Conservation (phyloP, 306 rosid species). For the Casuarina equisetifolia region DNA sequence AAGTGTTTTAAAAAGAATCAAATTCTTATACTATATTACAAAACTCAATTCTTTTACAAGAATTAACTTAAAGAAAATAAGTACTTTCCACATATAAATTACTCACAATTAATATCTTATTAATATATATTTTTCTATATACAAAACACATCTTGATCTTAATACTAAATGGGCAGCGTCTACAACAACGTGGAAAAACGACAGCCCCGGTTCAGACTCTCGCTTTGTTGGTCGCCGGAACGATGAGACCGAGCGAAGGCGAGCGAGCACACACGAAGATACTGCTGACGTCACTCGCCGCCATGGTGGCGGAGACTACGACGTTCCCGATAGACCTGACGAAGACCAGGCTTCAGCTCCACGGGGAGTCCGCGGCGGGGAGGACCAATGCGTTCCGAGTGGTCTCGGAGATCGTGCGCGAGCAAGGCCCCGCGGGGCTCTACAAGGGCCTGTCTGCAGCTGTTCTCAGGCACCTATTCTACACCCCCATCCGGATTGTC, state of each 20-base stretch:
- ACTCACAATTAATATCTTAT: too few relatives aligned
- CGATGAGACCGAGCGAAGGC: conserved; percentile 29
- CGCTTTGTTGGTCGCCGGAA: background rate
- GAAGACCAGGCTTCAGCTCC: conserved; percentile 90
- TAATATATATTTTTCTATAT: too few relatives aligned
- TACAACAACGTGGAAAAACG: background rate
- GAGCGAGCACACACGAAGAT: conserved; percentile 44
- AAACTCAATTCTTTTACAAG: too few relatives aligned
- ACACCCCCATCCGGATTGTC: conserved; percentile 78
- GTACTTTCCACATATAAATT: too few relatives aligned
- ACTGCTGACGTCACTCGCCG: conserved; percentile 59
- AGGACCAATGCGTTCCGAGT: conserved; percentile 57
- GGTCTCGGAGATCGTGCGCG: conserved; percentile 48
- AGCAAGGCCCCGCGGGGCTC: conserved; percentile 65
- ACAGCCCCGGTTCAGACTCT: background rate
- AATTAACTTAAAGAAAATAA: too few relatives aligned
- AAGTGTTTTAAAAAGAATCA: too few relatives aligned
- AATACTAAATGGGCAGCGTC: too few relatives aligned
- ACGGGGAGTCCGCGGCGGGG: conserved; percentile 57
- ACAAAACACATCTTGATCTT: too few relatives aligned
- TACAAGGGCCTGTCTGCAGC: conserved; percentile 90
- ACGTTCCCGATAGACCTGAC: conserved; percentile 82
- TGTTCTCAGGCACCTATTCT: conserved; percentile 66
- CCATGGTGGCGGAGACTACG: conserved; percentile 84
- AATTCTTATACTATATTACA: too few relatives aligned